Conservation (phyloP, 192 early-diverging fungal genomes). For the Spinellus fusiger region DNA sequence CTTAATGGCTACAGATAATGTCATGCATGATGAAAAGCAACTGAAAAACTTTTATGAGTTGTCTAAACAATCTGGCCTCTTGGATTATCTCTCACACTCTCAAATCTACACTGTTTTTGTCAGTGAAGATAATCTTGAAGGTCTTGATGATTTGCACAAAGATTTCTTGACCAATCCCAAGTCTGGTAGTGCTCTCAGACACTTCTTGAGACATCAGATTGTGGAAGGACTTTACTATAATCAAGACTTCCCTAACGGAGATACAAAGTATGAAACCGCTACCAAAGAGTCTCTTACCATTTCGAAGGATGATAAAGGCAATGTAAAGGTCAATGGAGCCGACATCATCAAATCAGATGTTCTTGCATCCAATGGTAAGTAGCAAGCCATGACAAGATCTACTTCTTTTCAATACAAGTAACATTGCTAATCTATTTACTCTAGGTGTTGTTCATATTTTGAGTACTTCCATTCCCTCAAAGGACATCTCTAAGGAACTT, state of each 20-base stretch:
- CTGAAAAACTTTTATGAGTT: too few relatives aligned
- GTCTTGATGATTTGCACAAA: conserved; percentile 24
- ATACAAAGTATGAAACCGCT: conserved; percentile 3
- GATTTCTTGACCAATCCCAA: conserved; percentile 24
- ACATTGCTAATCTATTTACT: conserved; percentile 25
- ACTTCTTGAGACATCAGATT: conserved; percentile 40
- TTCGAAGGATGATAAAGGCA: conserved; percentile 2
- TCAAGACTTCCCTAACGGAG: conserved; percentile 24
- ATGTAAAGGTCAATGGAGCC: conserved; percentile 22
- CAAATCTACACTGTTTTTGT: conserved; percentile 49
- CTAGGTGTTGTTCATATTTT: conserved; percentile 39
- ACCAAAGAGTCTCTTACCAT: conserved; percentile 18
- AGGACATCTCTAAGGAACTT: conserved; percentile 3
- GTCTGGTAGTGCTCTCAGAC: conserved; percentile 32
- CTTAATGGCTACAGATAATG: too few relatives aligned
- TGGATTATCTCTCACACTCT: too few relatives aligned
- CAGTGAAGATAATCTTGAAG: conserved; percentile 23
- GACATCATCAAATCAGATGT: conserved; percentile 24
- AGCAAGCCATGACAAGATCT: background rate
- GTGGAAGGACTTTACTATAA: conserved; percentile 30
- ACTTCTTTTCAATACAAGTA: conserved; percentile 47
- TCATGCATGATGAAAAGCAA: too few relatives aligned
- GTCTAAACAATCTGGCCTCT: too few relatives aligned
- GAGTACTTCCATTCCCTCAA: conserved; percentile 14
- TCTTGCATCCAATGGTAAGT: conserved; percentile 41